These are phyloP conservation scores for Apiospora hydei DNA, from an alignment of 2,329 filamentous ascomycete genomes.

Conservation along the genomic window DNA sequence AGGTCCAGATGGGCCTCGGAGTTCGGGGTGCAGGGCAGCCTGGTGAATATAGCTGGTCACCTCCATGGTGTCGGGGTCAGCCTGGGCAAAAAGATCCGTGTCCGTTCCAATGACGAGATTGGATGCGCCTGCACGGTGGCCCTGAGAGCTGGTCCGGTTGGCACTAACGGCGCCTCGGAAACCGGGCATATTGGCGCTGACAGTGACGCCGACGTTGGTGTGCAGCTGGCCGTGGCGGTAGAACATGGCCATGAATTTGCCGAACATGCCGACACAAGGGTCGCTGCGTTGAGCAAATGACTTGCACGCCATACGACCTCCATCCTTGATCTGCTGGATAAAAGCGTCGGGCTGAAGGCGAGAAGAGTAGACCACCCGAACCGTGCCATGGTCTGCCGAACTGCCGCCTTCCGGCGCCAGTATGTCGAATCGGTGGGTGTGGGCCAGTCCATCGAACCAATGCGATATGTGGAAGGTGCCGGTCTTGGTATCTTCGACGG, in stretches of 20 bases:
- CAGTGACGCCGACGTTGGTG: conserved; percentile 61
- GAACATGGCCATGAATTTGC: conserved; percentile 22
- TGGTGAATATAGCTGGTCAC: conserved; percentile 58
- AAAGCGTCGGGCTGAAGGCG: conserved; percentile 56
- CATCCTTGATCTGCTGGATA: background rate
- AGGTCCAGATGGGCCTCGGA: conserved; percentile 58
- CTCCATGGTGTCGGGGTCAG: conserved; percentile 64
- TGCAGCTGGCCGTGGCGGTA: conserved; percentile 44
- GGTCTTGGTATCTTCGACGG: conserved; percentile 51
- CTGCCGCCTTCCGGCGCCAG: conserved; percentile 41
- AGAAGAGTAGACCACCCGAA: conserved; percentile 61
- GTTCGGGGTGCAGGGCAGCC: conserved; percentile 55
- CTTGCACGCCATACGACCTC: background rate
- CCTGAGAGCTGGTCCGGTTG: background rate
- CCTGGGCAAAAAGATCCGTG: conserved; percentile 50
- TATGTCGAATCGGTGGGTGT: conserved; percentile 63
- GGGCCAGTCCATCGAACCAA: conserved; percentile 66
- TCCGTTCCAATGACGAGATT: conserved; percentile 46
- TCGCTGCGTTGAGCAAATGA: conserved; percentile 20
- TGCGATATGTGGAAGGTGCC: conserved; percentile 55
- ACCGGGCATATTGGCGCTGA: conserved; percentile 62
- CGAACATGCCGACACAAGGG: conserved; percentile 15
- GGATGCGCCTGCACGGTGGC: background rate
- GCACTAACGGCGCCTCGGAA: conserved; percentile 50
- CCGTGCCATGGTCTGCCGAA: conserved; percentile 20